Base-by-base conservation (phyloP, 1,284 basidiomycete species). In the Puccinia coronata region DNA sequence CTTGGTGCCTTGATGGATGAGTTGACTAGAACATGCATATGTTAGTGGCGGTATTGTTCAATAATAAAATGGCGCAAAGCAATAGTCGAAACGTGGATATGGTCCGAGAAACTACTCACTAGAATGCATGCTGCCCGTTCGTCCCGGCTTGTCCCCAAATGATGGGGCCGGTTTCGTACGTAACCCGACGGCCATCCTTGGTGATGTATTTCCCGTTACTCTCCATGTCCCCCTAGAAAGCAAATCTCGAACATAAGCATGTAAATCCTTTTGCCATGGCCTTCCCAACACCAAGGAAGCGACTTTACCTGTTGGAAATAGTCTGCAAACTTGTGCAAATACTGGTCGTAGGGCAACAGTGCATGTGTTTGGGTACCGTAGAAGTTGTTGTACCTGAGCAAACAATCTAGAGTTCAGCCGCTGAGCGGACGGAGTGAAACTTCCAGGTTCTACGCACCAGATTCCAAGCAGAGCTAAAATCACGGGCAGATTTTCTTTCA, bases 131-230 rank as follows among this genome's bases (percentile, higher is more conserved):
- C 57, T 69, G 72, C n/a, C 69, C 96, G 87, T 98, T 98, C 76
- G 97, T 98, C 75, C 96, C 97, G 0, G 94, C 92, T 36, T 96
- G 96, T 83, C 96, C 97, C 96, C 97, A 98, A 87, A 98, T 94
- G 88, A 99, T 98, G 5, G 96, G 96, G 61, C 96, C 97, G 75
- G 96, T 99, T 88, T 99, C 92, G 88, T 98, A 99, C 88, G 93
- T 88, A 28, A 99, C 96, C 75, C 93, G 92, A 83, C 94, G 89
- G 28, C 96, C 96, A 84, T 91, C 89, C 89, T 98, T 99, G 84
- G 96, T 98, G 83, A 98, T 90, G 82, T 91, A 93, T 89, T 99
- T 99, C 82, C 96, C 96, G 87, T 99, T 98, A 31, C 95, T 97
- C 88, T 99, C 96, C 96, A 99, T 99, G 88, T 99, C 96, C 67